Evolutionary conservation across 441 rosid species (phyloP).

Genomic region (Melastoma candidum): DNA sequence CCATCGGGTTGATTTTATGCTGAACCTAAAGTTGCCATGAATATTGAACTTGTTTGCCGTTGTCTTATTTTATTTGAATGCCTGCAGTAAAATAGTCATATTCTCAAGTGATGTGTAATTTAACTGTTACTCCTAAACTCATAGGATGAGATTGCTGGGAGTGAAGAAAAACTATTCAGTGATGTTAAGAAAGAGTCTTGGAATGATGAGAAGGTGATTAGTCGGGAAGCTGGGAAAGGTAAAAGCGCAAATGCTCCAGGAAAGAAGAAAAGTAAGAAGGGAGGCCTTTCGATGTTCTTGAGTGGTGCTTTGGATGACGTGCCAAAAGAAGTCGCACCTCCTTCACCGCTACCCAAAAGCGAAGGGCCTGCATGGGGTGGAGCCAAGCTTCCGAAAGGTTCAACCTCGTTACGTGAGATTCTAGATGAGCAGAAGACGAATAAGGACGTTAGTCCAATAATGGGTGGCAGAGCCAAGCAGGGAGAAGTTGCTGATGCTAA

Average conservation of each 20-base stretch:
- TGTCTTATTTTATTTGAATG: too few relatives aligned
- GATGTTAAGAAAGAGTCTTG: slow-evolving; percentile 8
- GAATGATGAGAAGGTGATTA: too few relatives aligned
- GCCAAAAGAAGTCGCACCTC: slow-evolving; percentile 40
- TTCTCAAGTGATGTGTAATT: too few relatives aligned
- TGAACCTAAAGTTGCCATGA: too few relatives aligned
- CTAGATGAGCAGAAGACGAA: slow-evolving; percentile 80
- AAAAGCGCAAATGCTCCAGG: slow-evolving; percentile 22
- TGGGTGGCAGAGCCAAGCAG: slow-evolving; percentile 21
- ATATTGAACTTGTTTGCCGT: too few relatives aligned
- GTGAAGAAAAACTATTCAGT: slow-evolving; percentile 11
- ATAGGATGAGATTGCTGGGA: slow-evolving; percentile 31
- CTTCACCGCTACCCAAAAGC: slow-evolving; percentile 54
- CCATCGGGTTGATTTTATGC: too few relatives aligned
- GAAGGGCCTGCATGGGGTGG: slow-evolving; percentile 55
- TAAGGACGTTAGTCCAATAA: slow-evolving; percentile 14
- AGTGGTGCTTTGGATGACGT: slow-evolving; percentile 90
- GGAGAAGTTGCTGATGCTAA: slow-evolving; percentile 29
- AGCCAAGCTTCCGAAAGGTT: slow-evolving; percentile 44
- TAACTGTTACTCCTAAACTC: background rate
- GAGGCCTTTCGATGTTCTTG: slow-evolving; percentile 98
- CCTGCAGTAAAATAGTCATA: too few relatives aligned
- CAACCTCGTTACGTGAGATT: slow-evolving; percentile 75
- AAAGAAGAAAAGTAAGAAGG: slow-evolving; percentile 72
- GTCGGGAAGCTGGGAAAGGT: too few relatives aligned